A percentile compares a stretch with the other conserved stretches of the same genome.
phyloP scores from a whole-genome alignment of 1,284 basidiomycete species.

The Cutaneotrichosporon mucoides region DNA sequence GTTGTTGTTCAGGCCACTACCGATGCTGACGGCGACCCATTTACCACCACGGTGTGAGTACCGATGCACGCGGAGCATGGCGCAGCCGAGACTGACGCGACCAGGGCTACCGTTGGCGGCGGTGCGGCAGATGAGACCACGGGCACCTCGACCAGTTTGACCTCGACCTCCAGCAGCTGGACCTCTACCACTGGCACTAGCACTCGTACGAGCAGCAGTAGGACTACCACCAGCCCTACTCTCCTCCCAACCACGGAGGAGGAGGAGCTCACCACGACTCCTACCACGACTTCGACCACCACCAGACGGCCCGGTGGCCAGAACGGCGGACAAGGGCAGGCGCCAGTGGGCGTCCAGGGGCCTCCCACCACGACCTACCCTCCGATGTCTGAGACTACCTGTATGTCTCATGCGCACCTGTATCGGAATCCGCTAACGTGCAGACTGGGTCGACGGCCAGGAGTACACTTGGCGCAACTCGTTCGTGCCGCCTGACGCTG shows the following conservation, averaged over 20 bases:
- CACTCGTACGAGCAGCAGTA: neutral
- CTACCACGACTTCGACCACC: constrained; percentile 8
- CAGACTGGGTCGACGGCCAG: constrained; percentile 23
- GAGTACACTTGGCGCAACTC: constrained; percentile 36
- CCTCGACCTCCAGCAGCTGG: no score
- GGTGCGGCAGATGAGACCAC: no score
- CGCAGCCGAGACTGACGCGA: no score
- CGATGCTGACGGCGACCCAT: constrained; percentile 23
- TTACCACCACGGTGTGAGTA: constrained; percentile 25
- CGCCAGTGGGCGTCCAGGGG: constrained; percentile 1
- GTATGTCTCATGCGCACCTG: neutral
- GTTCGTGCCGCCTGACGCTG: constrained; percentile 26
- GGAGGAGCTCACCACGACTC: constrained; percentile 1
- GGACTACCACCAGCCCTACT: constrained; percentile 8
- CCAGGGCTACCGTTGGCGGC: no score
- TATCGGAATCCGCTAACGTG: neutral
- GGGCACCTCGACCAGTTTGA: no score
- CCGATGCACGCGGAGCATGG: no score
- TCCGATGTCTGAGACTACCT: constrained; percentile 16
- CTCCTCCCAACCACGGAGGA: neutral
- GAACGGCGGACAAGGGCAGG: neutral
- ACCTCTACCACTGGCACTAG: neutral
- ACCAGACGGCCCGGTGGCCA: neutral
- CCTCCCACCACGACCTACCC: constrained; percentile 10
- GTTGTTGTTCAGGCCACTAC: constrained; percentile 29